These are phyloP conservation scores for Solioccasus polychromus DNA, from an alignment of 768 basidiomycete genomes.

Conservation along the genomic window DNA sequence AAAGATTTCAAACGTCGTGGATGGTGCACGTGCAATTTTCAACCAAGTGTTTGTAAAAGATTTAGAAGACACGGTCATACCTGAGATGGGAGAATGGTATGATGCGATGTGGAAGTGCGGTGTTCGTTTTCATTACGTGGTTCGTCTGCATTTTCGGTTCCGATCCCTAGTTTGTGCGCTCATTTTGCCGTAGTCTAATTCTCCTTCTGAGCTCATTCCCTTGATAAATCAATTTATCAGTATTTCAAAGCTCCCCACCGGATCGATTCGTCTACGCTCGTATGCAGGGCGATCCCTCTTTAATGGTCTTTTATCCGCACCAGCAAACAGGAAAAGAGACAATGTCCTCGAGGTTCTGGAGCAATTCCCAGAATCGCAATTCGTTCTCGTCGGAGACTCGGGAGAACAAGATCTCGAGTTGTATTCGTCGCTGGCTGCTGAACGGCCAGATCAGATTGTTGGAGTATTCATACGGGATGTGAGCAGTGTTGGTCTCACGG, in stretches of 20 bases:
- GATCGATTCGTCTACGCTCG: conserved; percentile 79
- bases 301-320: conserved; percentile 76
- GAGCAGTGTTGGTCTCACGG: conserved; percentile 42
- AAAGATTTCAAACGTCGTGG: conserved; percentile 59
- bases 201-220: conserved; percentile 81
- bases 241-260: conserved; percentile 64
- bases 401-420: conserved; percentile 96
- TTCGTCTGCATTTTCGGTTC: conserved; percentile 37
- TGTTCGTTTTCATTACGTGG: conserved; percentile 85
- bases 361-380: conserved; percentile 67
- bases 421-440: conserved; percentile 72
- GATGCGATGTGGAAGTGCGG: conserved; percentile 63
- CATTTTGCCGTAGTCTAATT: conserved; percentile 65
- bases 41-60: conserved; percentile 91
- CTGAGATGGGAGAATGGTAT: conserved; percentile 84
- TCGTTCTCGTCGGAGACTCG: conserved; percentile 87
- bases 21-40: conserved; percentile 80
- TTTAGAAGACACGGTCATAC: conserved; percentile 71
- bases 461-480: conserved; percentile 86
- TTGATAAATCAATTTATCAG: conserved; percentile 74
- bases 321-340: conserved; percentile 78
- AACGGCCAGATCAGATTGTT: conserved; percentile 65
- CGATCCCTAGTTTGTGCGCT: background rate
- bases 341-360: conserved; percentile 78
- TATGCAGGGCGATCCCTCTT: conserved; percentile 84